phyloP scores from a whole-genome alignment of 1,139 yeast genomes.

The Geotrichum phurueaensis region DNA sequence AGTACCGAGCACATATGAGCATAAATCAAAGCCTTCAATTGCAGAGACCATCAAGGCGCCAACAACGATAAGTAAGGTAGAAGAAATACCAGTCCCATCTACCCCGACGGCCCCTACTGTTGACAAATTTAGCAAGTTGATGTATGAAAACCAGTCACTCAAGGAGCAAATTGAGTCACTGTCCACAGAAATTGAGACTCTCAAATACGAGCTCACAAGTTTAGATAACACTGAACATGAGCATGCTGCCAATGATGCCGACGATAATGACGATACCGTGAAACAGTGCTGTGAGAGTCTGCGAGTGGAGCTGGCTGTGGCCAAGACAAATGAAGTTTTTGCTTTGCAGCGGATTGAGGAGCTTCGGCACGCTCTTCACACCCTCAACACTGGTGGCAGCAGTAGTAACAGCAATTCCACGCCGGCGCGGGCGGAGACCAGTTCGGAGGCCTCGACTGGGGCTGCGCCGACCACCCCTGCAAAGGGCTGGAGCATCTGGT shows the following conservation, averaged over 20 bases:
- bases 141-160: conserved; percentile 13
- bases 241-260: conserved; percentile 8
- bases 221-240: conserved; percentile 4
- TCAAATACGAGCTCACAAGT: conserved; percentile 14
- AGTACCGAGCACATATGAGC: background rate
- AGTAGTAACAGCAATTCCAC: background rate
- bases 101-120: conserved; percentile 8
- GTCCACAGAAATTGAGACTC: conserved; percentile 15
- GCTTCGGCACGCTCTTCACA: conserved; percentile 25
- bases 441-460: background rate
- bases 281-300: conserved; percentile 28
- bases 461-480: conserved; percentile 2
- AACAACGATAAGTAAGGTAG: background rate
- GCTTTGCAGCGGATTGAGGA: conserved; percentile 33
- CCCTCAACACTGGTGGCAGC: background rate
- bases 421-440: background rate
- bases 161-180: conserved; percentile 13
- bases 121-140: background rate
- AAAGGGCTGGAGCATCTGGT: conserved; percentile 17
- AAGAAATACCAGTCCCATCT: conserved; percentile 1
- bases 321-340: conserved; percentile 31
- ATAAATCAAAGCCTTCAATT: conserved; percentile 3
- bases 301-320: conserved; percentile 31
- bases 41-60: conserved; percentile 4
- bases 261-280: conserved; percentile 13